phyloP scores from a whole-genome alignment of 805 yeast genomes.

The Zygosaccharomyces bisporus region DNA sequence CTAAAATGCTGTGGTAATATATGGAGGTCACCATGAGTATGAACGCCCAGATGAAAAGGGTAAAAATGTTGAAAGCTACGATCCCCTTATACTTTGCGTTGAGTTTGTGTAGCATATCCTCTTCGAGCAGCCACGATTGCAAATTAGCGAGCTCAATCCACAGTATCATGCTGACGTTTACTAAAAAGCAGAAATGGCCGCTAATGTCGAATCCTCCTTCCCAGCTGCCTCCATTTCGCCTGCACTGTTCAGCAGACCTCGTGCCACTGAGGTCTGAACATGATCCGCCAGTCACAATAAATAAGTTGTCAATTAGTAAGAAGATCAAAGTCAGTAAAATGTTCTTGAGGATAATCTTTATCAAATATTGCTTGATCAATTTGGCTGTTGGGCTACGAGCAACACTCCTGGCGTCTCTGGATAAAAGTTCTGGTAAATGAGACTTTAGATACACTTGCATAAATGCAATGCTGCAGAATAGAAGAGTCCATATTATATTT shows the following conservation, averaged over 20 bases:
- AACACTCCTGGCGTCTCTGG: constrained; percentile 13
- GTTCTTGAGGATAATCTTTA: constrained; percentile 30
- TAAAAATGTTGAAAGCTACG: constrained; percentile 8
- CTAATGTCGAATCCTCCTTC: constrained; percentile 49
- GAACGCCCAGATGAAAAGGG: constrained; percentile 50
- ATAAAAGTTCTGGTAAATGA: constrained; percentile 12
- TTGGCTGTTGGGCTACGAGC: neutral
- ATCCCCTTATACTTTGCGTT: constrained; percentile 10
- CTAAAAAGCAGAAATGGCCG: constrained; percentile 49
- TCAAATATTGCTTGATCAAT: constrained; percentile 22
- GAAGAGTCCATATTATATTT: constrained; percentile 27
- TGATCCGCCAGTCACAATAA: constrained; percentile 36
- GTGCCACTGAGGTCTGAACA: constrained; percentile 26
- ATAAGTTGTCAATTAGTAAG: constrained; percentile 33
- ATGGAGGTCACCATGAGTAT: constrained; percentile 66
- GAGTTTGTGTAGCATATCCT: constrained; percentile 7
- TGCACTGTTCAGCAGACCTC: constrained; percentile 35
- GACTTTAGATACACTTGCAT: constrained; percentile 19
- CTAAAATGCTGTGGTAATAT: constrained; percentile 76
- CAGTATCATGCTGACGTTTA: constrained; percentile 42
- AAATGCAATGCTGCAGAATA: constrained; percentile 25
- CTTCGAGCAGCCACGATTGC: constrained; percentile 11
- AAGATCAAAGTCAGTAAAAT: constrained; percentile 26
- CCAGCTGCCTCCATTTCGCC: constrained; percentile 40
- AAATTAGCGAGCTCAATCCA: constrained; percentile 35